These are phyloP conservation scores for Alternaria incomplexa DNA, from an alignment of 2,329 filamentous ascomycete genomes.

Conservation along the genomic window DNA sequence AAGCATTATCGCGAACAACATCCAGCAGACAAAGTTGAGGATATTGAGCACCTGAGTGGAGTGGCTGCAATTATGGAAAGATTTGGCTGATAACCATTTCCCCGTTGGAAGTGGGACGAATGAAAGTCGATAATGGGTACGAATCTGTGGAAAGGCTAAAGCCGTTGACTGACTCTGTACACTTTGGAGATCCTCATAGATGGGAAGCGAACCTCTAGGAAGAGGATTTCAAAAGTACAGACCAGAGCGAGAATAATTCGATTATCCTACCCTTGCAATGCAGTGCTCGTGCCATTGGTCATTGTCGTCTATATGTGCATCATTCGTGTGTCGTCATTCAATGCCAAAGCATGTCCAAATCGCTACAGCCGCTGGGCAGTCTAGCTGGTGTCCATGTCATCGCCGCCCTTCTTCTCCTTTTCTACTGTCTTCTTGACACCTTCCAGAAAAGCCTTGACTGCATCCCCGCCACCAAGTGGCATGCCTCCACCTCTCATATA, in stretches of 20 bases:
- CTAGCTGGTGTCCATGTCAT: conserved; percentile 45
- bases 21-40: conserved; percentile 18
- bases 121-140: not conserved
- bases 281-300: not conserved
- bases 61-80: conserved; percentile 21
- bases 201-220: not conserved
- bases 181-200: not conserved
- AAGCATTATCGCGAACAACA: conserved; percentile 25
- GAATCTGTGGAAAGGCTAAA: not conserved
- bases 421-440: conserved; percentile 82
- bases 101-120: not conserved
- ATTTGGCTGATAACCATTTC: conserved; percentile 4
- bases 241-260: not conserved
- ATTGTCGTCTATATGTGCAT: conserved; percentile 8
- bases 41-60: conserved; percentile 28
- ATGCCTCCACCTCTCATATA: conserved; percentile 78
- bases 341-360: not conserved
- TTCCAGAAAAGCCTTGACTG: conserved; percentile 88
- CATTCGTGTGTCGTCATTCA: conserved; percentile 11
- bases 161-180: not conserved
- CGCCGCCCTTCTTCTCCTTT: conserved; percentile 45
- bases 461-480: conserved; percentile 85
- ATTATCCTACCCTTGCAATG: not conserved
- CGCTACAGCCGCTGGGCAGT: not conserved
- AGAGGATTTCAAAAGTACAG: not conserved